A percentile compares a stretch with the other conserved stretches of the same genome.
These are phyloP conservation scores for Myxozyma lipomycoides DNA, from an alignment of 805 yeast genomes.

Conservation along the genomic window DNA sequence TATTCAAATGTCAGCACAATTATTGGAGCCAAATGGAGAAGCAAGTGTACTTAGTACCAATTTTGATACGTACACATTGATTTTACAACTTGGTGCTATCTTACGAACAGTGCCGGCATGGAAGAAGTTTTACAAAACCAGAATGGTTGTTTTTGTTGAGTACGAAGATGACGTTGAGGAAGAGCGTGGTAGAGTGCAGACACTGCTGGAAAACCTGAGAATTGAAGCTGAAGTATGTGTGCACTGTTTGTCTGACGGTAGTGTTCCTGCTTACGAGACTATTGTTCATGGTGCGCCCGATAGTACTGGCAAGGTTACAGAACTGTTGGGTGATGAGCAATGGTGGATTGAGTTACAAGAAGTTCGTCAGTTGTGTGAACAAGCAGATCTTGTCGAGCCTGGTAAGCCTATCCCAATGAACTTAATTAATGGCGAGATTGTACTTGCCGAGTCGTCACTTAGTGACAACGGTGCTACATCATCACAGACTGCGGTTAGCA, in stretches of 20 bases:
- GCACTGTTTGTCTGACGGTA: conserved; percentile 57
- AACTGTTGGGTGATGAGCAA: conserved; percentile 53
- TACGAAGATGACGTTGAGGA: conserved; percentile 61
- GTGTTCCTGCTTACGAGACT: conserved; percentile 61
- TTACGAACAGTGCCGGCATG: conserved; percentile 89
- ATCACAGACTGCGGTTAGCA: conserved; percentile 7
- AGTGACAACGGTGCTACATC: conserved; percentile 1
- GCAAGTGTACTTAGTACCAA: conserved; percentile 75
- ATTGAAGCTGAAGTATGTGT: conserved; percentile 80
- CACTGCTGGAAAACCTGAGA: conserved; percentile 68
- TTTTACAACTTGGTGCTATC: conserved; percentile 90
- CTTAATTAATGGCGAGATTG: conserved; percentile 22
- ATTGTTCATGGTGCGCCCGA: conserved; percentile 64
- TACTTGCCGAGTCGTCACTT: conserved; percentile 15
- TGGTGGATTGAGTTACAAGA: conserved; percentile 80
- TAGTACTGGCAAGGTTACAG: conserved; percentile 47
- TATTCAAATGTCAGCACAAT: conserved; percentile 89
- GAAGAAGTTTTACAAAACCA: conserved; percentile 67
- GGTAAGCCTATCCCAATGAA: conserved; percentile 26
- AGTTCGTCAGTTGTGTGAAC: conserved; percentile 45
- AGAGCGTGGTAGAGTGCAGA: conserved; percentile 59
- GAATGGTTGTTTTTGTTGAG: conserved; percentile 92
- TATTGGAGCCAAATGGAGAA: conserved; percentile 59
- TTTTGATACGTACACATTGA: conserved; percentile 92
- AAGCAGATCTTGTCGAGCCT: conserved; percentile 19